Conservation (phyloP, 73 alveolate genomes). For the Tetrahymena thermophila region DNA sequence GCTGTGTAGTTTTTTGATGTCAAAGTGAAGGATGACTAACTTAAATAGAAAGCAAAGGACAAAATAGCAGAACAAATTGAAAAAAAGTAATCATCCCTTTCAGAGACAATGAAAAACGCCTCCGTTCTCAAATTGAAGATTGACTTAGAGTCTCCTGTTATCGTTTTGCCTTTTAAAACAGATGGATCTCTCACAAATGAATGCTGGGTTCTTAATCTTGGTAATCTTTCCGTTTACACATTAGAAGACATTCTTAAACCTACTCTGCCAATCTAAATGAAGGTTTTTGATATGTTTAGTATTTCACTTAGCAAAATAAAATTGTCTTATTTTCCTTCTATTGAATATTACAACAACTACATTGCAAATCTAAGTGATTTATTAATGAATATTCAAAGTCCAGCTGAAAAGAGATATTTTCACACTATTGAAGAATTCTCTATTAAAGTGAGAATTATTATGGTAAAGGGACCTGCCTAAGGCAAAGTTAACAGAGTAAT, state of each 20-base stretch:
- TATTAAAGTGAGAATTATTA: not conserved
- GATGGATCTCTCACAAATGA: constrained; percentile 7
- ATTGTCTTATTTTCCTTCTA: not conserved
- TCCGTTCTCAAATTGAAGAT: constrained; percentile 18
- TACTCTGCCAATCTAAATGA: constrained; percentile 7
- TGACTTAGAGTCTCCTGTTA: constrained; percentile 1
- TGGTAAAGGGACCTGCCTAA: not conserved
- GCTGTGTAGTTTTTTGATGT: constrained; percentile 15
- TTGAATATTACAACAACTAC: not conserved
- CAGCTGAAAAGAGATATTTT: not conserved
- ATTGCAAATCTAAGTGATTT: not conserved
- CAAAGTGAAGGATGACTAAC: constrained; percentile 22
- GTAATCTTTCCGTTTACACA: constrained; percentile 5
- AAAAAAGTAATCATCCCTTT: constrained; percentile 6
- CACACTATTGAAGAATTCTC: not conserved
- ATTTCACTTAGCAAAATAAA: not conserved
- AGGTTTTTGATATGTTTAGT: constrained; percentile 6
- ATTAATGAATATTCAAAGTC: not conserved
- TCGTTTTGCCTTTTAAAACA: constrained; percentile 11
- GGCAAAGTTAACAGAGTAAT: not conserved
- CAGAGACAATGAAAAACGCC: constrained; percentile 15
- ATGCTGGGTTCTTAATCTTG: constrained; percentile 33
- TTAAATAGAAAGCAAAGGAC: constrained; percentile 31
- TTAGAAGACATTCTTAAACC: not conserved
- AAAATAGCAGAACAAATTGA: constrained; percentile 2